Percentiles rank a stretch among this genome's conserved stretches.
Conservation (phyloP, 441 rosid genomes). For the Sinapis alba region DNA sequence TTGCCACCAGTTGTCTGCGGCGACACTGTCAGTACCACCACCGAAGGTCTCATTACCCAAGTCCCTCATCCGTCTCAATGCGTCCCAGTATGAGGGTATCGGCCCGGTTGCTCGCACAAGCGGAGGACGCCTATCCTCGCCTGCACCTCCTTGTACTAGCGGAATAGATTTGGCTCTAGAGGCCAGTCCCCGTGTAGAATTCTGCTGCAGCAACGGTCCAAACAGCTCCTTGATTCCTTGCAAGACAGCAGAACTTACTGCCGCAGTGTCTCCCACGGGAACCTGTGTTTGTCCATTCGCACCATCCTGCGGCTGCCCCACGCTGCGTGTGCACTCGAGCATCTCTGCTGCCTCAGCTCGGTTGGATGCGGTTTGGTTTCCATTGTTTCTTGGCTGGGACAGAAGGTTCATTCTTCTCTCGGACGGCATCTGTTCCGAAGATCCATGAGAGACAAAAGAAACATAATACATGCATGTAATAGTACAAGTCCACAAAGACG, state of each 20-base stretch:
- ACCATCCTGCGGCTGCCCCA: not conserved
- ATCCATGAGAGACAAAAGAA: conserved; percentile 55
- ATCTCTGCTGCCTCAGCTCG: not conserved
- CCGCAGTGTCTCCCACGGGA: not conserved
- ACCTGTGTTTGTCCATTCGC: not conserved
- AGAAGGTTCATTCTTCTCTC: not conserved
- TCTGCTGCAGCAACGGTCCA: conserved; percentile 1
- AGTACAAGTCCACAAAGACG: conserved; percentile 19
- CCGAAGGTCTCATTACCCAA: conserved; percentile 7
- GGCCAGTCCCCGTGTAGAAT: not conserved
- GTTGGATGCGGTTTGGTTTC: not conserved
- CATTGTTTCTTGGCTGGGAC: not conserved
- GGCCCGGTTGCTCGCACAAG: not conserved
- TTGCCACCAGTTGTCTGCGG: not conserved
- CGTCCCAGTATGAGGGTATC: not conserved
- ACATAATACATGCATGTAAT: conserved; percentile 13
- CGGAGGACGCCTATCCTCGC: not conserved
- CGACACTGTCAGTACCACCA: not conserved
- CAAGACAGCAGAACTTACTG: conserved; percentile 6
- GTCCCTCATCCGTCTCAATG: conserved; percentile 5
- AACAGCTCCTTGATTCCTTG: not conserved
- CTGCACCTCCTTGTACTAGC: not conserved
- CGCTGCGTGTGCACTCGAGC: not conserved
- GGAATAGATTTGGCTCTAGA: not conserved
- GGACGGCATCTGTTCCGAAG: conserved; percentile 42